Conservation (phyloP, 768 basidiomycete genomes). For the Calocybe cyanea region DNA sequence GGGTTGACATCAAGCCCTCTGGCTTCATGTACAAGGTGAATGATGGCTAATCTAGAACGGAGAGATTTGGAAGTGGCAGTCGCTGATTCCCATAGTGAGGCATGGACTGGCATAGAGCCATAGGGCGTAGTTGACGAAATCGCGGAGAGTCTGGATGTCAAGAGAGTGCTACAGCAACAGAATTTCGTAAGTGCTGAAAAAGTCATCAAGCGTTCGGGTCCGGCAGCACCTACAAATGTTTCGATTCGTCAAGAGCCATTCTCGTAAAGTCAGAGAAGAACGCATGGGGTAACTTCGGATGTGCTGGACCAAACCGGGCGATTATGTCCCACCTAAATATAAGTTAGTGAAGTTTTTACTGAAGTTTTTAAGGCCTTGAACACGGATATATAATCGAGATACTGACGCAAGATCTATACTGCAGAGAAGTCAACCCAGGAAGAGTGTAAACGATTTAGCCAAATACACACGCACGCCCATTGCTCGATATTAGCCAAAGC, state of each 20-base stretch:
- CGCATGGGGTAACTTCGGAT: constrained; percentile 60
- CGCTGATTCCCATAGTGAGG: constrained; percentile 79
- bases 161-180: constrained; percentile 38
- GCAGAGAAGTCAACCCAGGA: not conserved
- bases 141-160: constrained; percentile 56
- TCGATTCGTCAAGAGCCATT: constrained; percentile 84
- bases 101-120: constrained; percentile 72
- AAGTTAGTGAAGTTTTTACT: too few relatives aligned
- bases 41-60: constrained; percentile 71
- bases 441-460: not conserved
- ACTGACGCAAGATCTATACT: constrained; percentile 75
- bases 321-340: constrained; percentile 74
- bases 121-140: constrained; percentile 66
- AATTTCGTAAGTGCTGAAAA: not conserved
- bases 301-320: constrained; percentile 63
- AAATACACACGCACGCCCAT: constrained; percentile 64
- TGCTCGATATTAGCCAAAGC: constrained; percentile 85
- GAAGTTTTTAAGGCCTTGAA: not conserved
- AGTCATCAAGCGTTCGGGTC: not conserved
- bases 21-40: constrained; percentile 84
- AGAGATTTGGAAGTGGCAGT: constrained; percentile 62
- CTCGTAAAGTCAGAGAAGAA: constrained; percentile 83
- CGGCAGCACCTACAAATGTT: constrained; percentile 56
- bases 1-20: constrained; percentile 84
- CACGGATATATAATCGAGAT: not conserved